These are phyloP conservation scores for Gnaphalium uliginosum DNA, from an alignment of 129 eudicot genomes.

Conservation along the genomic window DNA sequence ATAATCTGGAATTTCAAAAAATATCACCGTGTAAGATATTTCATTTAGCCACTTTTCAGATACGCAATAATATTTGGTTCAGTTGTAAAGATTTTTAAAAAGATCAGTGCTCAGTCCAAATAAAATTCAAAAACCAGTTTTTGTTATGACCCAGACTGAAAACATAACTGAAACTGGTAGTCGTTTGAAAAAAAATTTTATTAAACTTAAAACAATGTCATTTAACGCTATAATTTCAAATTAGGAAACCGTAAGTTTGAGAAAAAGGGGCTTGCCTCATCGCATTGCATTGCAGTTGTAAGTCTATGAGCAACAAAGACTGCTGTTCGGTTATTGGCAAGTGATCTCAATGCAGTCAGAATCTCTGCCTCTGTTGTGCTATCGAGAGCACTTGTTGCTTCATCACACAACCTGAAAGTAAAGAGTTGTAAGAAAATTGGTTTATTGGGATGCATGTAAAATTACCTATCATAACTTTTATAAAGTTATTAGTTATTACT, in stretches of 20 bases:
- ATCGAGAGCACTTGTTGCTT: conserved; percentile 99
- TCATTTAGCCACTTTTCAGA: too few relatives aligned
- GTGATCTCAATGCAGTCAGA: conserved; percentile 77
- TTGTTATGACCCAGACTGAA: too few relatives aligned
- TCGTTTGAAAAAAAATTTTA: too few relatives aligned
- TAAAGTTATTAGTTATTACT: background rate
- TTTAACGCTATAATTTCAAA: background rate
- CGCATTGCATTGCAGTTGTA: conserved; percentile 99
- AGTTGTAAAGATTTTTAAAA: too few relatives aligned
- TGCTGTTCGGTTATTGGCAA: conserved; percentile 84
- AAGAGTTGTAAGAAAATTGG: background rate
- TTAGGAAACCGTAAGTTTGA: background rate
- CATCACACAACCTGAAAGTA: conserved; percentile 84
- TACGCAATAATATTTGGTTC: background rate
- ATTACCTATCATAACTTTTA: background rate
- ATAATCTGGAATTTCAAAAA: conserved; percentile 62
- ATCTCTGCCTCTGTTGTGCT: conserved; percentile 98
- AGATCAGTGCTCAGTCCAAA: too few relatives aligned
- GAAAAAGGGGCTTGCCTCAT: conserved; percentile 52
- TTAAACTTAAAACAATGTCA: too few relatives aligned
- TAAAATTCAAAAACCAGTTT: too few relatives aligned
- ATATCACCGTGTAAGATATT: background rate
- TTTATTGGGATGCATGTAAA: background rate
- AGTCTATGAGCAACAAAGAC: conserved; percentile 97
- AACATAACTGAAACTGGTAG: too few relatives aligned